These are phyloP conservation scores for Fragaria iinumae DNA, from an alignment of 306 rosid genomes.

Conservation along the genomic window DNA sequence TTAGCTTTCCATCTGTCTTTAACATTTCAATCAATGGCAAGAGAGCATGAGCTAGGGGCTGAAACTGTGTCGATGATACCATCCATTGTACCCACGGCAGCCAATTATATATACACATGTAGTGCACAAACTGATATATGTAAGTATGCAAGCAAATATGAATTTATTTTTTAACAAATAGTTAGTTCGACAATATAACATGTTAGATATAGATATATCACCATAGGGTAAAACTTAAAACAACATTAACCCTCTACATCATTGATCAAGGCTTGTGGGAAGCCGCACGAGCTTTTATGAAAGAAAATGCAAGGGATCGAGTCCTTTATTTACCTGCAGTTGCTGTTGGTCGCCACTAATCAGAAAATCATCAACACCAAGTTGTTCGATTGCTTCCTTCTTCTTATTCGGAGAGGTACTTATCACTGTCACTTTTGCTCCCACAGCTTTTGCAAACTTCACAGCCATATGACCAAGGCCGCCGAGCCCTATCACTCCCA, in stretches of 20 bases:
- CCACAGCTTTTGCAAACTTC: constrained; percentile 16
- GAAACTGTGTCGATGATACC: constrained; percentile 44
- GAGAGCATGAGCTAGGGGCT: constrained; percentile 8
- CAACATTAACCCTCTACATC: too few species aligned
- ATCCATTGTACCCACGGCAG: constrained; percentile 30
- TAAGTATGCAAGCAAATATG: too few species aligned
- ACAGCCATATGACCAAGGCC: constrained; percentile 11
- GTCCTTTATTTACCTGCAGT: constrained; percentile 5
- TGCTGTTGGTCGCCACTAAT: constrained; percentile 15
- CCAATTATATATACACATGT: constrained; percentile 8
- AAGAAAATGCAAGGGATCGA: too few species aligned
- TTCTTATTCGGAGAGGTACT: constrained; percentile 9
- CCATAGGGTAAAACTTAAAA: too few species aligned
- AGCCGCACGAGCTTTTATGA: too few species aligned
- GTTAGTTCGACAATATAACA: too few species aligned
- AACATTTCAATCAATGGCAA: constrained; percentile 14
- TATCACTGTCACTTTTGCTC: constrained; percentile 4
- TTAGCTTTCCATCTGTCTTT: constrained; percentile 34
- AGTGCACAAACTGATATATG: too few species aligned
- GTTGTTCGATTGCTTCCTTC: constrained; percentile 14
- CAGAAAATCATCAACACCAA: constrained; percentile 23
- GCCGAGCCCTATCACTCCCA: constrained; percentile 14
- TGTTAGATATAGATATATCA: too few species aligned
- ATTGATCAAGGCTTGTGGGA: too few species aligned
- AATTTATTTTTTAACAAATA: too few species aligned